A percentile compares a stretch with the other conserved stretches of the same genome.
phyloP scores from a whole-genome alignment of 2,329 filamentous ascomycete species.

The Colletotrichum melonis region DNA sequence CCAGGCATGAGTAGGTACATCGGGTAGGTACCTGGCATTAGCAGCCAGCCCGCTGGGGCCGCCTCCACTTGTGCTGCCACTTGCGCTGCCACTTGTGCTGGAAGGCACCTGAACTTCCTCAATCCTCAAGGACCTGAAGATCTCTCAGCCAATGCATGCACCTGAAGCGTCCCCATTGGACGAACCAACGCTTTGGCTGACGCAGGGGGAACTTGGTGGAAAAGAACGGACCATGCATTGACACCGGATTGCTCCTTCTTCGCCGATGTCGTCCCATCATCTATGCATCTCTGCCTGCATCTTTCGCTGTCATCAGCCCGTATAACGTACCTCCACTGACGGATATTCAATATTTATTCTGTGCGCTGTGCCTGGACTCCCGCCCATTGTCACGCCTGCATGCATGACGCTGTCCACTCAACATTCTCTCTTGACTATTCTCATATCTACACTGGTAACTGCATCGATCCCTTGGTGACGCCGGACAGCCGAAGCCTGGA shows the following conservation, averaged over 20 bases:
- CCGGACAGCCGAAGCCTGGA: not conserved
- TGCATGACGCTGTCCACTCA: not conserved
- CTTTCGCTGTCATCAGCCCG: not conserved
- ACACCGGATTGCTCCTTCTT: not conserved
- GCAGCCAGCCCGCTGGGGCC: conserved; percentile 7
- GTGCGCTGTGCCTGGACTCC: not conserved
- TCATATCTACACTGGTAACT: not conserved
- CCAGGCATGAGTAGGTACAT: too few relatives aligned
- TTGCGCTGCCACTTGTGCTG: conserved; percentile 29
- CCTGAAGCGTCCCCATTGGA: not conserved
- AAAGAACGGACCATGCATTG: conserved; percentile 9
- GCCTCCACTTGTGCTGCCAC: conserved; percentile 28
- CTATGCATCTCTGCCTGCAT: not conserved
- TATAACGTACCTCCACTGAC: not conserved
- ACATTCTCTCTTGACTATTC: not conserved
- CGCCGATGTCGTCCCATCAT: not conserved
- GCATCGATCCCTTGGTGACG: not conserved
- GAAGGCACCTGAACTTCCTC: not conserved
- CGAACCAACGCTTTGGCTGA: conserved; percentile 1
- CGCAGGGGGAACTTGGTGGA: conserved; percentile 1
- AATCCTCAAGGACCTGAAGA: not conserved
- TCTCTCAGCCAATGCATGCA: conserved; percentile 1
- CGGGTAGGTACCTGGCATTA: not conserved
- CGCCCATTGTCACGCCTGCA: not conserved
- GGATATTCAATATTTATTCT: not conserved